phyloP scores from a whole-genome alignment of 2,329 filamentous ascomycete genomes.

The Cadophora malorum region DNA sequence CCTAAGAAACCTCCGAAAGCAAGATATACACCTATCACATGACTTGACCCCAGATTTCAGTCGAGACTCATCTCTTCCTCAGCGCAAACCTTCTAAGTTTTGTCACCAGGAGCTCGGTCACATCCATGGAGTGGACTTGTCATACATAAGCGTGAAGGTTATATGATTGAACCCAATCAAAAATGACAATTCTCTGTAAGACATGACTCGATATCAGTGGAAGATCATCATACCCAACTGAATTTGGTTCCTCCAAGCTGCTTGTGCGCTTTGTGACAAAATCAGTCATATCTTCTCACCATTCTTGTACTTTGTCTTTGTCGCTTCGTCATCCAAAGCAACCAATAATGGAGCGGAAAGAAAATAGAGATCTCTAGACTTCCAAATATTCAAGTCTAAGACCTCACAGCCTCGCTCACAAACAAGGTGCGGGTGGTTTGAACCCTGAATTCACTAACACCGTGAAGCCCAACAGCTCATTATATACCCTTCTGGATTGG shows the following conservation, averaged over 20 bases:
- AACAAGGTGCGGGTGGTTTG: background rate
- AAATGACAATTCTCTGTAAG: background rate
- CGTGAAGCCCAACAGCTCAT: slow-evolving; percentile 3
- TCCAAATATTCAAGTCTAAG: background rate
- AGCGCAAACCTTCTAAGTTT: slow-evolving; percentile 15
- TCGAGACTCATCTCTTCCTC: background rate
- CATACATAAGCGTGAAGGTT: background rate
- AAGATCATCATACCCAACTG: background rate
- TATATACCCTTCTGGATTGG: background rate
- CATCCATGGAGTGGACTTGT: background rate
- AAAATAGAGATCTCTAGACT: background rate
- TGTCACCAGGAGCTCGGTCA: background rate
- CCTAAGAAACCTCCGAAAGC: too few relatives aligned
- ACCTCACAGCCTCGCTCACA: background rate
- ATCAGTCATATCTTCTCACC: background rate
- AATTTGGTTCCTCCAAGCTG: background rate
- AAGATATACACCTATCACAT: background rate
- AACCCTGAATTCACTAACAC: background rate
- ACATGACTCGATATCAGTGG: background rate
- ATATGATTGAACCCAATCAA: background rate
- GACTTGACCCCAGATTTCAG: background rate
- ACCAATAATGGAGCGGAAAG: background rate
- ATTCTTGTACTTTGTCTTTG: background rate
- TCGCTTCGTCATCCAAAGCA: background rate
- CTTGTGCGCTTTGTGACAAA: background rate